Percentiles rank a stretch among this genome's conserved stretches.
phyloP scores from a whole-genome alignment of 1,284 basidiomycete genomes.

The Gymnopus androsaceus region DNA sequence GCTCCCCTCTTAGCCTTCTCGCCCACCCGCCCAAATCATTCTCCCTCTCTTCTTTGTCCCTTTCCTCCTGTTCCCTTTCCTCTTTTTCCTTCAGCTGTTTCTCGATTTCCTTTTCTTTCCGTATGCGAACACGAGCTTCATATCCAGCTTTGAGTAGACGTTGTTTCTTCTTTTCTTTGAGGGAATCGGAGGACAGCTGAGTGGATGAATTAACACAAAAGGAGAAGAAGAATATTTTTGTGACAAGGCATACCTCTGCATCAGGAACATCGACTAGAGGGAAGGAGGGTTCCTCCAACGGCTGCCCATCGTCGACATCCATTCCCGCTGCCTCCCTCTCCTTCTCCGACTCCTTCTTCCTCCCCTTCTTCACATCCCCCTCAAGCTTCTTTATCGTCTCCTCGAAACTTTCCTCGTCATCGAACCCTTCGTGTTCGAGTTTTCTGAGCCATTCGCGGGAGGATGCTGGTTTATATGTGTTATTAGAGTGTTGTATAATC shows the following conservation, averaged over 20 bases:
- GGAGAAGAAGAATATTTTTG: constrained; percentile 31
- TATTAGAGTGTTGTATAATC: neutral
- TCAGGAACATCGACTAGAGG: constrained; percentile 91
- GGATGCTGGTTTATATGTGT: too few species aligned
- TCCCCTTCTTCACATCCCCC: constrained; percentile 60
- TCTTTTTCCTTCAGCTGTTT: constrained; percentile 68
- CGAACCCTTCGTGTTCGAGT: constrained; percentile 75
- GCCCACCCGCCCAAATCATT: constrained; percentile 76
- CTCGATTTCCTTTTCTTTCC: constrained; percentile 82
- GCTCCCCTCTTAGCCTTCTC: constrained; percentile 68
- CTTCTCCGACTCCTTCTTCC: constrained; percentile 62
- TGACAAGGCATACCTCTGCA: constrained; percentile 68
- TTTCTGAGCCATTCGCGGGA: constrained; percentile 35
- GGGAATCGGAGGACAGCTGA: constrained; percentile 85
- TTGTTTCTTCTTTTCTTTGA: constrained; percentile 96
- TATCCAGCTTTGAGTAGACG: constrained; percentile 92
- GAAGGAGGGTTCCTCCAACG: constrained; percentile 87
- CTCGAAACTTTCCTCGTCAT: constrained; percentile 66
- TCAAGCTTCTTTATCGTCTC: constrained; percentile 81
- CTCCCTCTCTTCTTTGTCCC: constrained; percentile 80
- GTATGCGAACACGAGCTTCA: constrained; percentile 85
- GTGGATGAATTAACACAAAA: neutral
- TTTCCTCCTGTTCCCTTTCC: constrained; percentile 73
- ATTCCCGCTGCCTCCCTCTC: constrained; percentile 29
- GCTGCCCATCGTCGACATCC: constrained; percentile 44